Base-by-base conservation (phyloP, 495 filamentous ascomycete genomes). In the Physcia stellaris region DNA sequence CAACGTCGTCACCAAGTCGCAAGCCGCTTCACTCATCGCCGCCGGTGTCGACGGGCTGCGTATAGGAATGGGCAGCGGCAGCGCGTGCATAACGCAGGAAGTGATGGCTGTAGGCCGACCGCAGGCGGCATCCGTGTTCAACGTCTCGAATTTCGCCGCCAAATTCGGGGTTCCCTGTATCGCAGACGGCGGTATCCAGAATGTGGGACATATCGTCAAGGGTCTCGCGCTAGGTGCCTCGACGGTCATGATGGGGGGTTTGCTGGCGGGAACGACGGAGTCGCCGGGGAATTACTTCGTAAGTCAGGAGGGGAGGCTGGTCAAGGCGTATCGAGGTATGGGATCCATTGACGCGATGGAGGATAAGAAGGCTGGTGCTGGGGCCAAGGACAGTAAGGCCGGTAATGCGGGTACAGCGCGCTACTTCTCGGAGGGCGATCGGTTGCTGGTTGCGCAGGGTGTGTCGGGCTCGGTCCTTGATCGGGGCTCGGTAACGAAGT, bases 321-420 rank as follows among this genome's bases (percentile, higher is more conserved):
- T 96, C 59, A 99, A 99, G 70, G 86, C 90, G 35, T 99, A 99
- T 68, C 77, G 90, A 60, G 90, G 90, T 34, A 99, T 99, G 90
- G 90, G 90, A 48, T 81, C 73, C 53, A 99, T 99, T 54, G 90
- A 94, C 52, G 90, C 88, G 39, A 99, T 99, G 90, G 92, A 99
- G 61, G 88, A 95, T 60, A 92, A 85, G 72, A 96, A 94, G 67
- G 80, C 85, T 15, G 83, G 77, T 22, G 60, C 57, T 33, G 60
- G 55, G 40, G 58, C 53, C 39, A 80, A 80, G 61, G 71, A 85
- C 51, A 71, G 68, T 64, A 85, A 88, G 60, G 80, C 80, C 49
- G 82, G 77, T 61, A 96, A 96, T 61, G 90, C 90, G 43, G 90
- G 92, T 46, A 94, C 92, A 39, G 92, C 90, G 38, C 79, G 90